Evolutionary conservation across 169 alveolate genomes (phyloP).

Genomic region (Cyclospora cayetanensis): DNA sequence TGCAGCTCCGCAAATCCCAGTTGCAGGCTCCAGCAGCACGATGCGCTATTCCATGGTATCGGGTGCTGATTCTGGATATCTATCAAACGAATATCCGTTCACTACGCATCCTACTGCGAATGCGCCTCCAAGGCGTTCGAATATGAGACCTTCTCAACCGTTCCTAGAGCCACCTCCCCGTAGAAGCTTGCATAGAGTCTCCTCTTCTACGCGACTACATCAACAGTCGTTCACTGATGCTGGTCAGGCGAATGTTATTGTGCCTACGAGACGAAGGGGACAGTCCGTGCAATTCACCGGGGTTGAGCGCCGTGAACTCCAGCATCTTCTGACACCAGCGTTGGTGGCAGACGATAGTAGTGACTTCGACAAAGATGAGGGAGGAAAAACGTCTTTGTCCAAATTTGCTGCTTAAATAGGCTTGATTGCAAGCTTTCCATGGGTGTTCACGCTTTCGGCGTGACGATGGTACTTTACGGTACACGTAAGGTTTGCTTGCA

Average conservation of each 20-base stretch:
- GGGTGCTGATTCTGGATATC: neutral
- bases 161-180: slow-evolving; percentile 10
- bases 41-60: neutral
- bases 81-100: neutral
- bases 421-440: no score
- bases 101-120: neutral
- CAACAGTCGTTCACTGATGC: neutral
- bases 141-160: slow-evolving; percentile 47
- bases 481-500: no score
- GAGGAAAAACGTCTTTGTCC: no score
- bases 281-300: slow-evolving; percentile 64
- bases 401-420: no score
- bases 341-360: neutral
- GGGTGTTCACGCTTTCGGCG: no score
- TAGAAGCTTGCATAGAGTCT: slow-evolving; percentile 31
- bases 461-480: no score
- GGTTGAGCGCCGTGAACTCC: slow-evolving; percentile 29
- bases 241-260: neutral
- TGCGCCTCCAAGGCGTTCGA: slow-evolving; percentile 57
- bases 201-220: neutral
- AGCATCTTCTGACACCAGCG: slow-evolving; percentile 41
- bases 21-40: neutral
- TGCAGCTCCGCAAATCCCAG: neutral
- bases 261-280: slow-evolving; percentile 33
- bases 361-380: neutral